These are phyloP conservation scores for Singerocomus inundabilis DNA, from an alignment of 1,284 basidiomycete species.

Conservation along the genomic window DNA sequence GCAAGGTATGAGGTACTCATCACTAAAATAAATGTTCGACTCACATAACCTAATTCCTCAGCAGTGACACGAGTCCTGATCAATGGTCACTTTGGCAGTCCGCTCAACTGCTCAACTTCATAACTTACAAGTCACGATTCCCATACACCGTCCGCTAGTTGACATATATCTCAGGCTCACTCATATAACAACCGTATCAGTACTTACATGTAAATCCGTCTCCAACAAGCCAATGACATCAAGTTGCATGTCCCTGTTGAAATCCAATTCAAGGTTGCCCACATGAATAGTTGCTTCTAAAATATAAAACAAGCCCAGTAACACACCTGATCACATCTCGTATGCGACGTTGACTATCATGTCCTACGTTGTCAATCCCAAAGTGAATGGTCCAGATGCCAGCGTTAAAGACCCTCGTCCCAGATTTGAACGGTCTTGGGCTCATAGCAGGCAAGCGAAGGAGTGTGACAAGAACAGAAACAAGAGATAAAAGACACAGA, in stretches of 20 bases:
- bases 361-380: constrained; percentile 78
- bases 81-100: constrained; percentile 3
- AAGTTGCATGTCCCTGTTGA: constrained; percentile 69
- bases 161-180: neutral
- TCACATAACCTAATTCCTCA: constrained; percentile 82
- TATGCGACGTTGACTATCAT: constrained; percentile 82
- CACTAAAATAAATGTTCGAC: constrained; percentile 24
- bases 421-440: constrained; percentile 62
- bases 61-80: constrained; percentile 69
- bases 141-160: constrained; percentile 81
- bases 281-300: neutral
- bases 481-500: constrained; percentile 46
- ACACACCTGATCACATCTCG: constrained; percentile 64
- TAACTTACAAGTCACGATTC: constrained; percentile 78
- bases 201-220: constrained; percentile 79
- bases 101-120: neutral
- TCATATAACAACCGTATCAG: neutral
- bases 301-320: constrained; percentile 8
- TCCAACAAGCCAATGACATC: constrained; percentile 85
- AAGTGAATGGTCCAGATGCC: constrained; percentile 96
- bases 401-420: constrained; percentile 73
- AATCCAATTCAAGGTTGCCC: constrained; percentile 1
- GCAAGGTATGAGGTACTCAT: constrained; percentile 4
- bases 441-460: constrained; percentile 49
- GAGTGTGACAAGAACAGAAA: constrained; percentile 53